Evolutionary conservation across 2,329 filamentous ascomycete genomes (phyloP).

Genomic region (Talaromyces islandicus): DNA sequence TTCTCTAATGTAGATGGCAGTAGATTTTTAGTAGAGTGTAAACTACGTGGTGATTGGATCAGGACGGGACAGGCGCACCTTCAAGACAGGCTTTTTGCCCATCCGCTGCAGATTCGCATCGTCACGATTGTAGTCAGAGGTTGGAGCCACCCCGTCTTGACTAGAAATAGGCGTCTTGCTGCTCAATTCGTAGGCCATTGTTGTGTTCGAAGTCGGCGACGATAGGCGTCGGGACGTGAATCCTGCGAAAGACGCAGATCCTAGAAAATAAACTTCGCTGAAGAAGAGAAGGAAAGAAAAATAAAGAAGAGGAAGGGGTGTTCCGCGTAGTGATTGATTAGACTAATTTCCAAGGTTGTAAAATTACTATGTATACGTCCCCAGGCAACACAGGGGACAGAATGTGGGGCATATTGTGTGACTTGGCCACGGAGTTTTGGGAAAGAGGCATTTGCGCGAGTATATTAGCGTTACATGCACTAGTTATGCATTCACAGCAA

Average conservation of each 20-base stretch:
- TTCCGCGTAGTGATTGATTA: not conserved
- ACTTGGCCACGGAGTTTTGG: not conserved
- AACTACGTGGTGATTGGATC: not conserved
- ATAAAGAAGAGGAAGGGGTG: not conserved
- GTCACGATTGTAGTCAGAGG: constrained; percentile 2
- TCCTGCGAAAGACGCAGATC: not conserved
- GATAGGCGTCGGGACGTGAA: not conserved
- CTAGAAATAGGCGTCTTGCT: constrained; percentile 5
- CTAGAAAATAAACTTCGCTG: not conserved
- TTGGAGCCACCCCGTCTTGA: not conserved
- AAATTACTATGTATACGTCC: not conserved
- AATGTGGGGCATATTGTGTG: constrained; percentile 4
- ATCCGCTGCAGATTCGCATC: not conserved
- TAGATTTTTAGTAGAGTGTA: not conserved
- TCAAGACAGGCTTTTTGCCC: constrained; percentile 3
- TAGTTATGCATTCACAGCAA: constrained; percentile 4
- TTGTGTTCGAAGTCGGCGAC: not conserved
- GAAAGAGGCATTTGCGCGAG: constrained; percentile 1
- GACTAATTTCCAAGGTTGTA: not conserved
- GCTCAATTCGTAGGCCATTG: constrained; percentile 7
- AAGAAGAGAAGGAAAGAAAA: constrained; percentile 1
- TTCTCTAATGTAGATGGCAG: constrained; percentile 12
- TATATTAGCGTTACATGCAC: constrained; percentile 6
- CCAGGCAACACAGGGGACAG: not conserved
- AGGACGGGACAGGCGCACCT: not conserved